Percentiles rank a stretch among this genome's conserved stretches.
Evolutionary conservation across 441 rosid species (phyloP).

Genomic region (Pelargonium exstipulatum): DNA sequence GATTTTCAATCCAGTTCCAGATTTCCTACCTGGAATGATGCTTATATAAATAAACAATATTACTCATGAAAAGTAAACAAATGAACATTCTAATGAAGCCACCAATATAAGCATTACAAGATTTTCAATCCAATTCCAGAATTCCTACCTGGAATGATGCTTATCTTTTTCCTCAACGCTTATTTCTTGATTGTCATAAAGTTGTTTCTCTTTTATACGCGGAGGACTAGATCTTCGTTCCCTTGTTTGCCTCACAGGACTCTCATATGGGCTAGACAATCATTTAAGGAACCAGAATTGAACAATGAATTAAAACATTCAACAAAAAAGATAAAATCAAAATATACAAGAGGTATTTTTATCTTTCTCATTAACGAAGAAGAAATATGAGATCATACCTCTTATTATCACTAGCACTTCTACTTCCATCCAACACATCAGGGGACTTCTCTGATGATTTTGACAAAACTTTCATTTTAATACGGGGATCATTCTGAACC

Average conservation of each 20-base stretch:
- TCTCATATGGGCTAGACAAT: background rate
- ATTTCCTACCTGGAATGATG: slow-evolving; percentile 30
- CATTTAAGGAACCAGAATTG: background rate
- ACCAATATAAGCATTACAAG: background rate
- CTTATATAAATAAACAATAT: background rate
- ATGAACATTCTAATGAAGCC: background rate
- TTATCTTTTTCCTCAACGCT: slow-evolving; percentile 29
- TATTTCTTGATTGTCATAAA: slow-evolving; percentile 25
- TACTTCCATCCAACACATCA: slow-evolving; percentile 11
- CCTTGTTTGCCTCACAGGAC: slow-evolving; percentile 25
- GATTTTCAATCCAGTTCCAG: background rate
- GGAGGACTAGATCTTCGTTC: slow-evolving; percentile 30
- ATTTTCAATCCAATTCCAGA: background rate
- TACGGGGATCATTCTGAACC: slow-evolving; percentile 22
- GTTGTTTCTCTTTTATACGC: slow-evolving; percentile 27
- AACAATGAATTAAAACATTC: slow-evolving; percentile 27
- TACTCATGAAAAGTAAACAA: background rate
- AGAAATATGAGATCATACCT: slow-evolving; percentile 29
- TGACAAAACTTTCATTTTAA: slow-evolving; percentile 23
- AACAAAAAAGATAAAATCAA: slow-evolving; percentile 8
- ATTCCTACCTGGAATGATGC: slow-evolving; percentile 31
- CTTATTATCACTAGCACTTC: slow-evolving; percentile 27
- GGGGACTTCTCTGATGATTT: slow-evolving; percentile 32
- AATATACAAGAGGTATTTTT: background rate
- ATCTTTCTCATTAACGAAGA: background rate